Evolutionary conservation across 495 filamentous ascomycete genomes (phyloP).

Genomic region (Oleoguttula mirabilis): DNA sequence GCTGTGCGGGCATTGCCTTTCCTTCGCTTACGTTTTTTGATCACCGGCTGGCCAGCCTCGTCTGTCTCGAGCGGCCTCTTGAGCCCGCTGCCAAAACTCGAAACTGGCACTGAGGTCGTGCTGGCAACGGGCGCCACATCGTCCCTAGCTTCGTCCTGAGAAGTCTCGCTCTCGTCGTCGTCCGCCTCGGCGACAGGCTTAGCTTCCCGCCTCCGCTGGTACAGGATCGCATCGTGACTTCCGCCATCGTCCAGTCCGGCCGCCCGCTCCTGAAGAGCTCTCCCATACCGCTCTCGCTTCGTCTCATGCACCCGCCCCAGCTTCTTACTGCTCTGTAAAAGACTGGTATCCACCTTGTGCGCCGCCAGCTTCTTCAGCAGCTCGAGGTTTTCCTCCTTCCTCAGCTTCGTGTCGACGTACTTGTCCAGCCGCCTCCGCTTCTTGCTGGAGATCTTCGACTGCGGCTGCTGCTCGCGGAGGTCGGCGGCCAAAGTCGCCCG

Average conservation of each 20-base stretch:
- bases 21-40: slow-evolving; percentile 48
- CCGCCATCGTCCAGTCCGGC: slow-evolving; percentile 45
- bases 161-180: slow-evolving; percentile 9
- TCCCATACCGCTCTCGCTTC: slow-evolving; percentile 52
- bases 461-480: slow-evolving; percentile 41
- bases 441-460: slow-evolving; percentile 61
- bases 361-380: slow-evolving; percentile 70
- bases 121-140: slow-evolving; percentile 9
- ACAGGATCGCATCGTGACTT: slow-evolving; percentile 35
- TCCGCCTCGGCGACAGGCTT: slow-evolving; percentile 1
- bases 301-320: slow-evolving; percentile 55
- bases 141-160: slow-evolving; percentile 12
- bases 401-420: slow-evolving; percentile 92
- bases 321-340: slow-evolving; percentile 61
- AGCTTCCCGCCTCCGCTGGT: slow-evolving; percentile 27
- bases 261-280: slow-evolving; percentile 45
- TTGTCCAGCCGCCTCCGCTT: slow-evolving; percentile 93
- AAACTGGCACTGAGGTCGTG: neutral
- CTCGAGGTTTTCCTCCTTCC: slow-evolving; percentile 82
- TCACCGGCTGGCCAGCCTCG: slow-evolving; percentile 61
- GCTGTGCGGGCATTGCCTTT: slow-evolving; percentile 15
- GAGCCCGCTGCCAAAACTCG: slow-evolving; percentile 57
- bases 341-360: slow-evolving; percentile 67
- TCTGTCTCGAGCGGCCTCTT: slow-evolving; percentile 77
- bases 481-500: slow-evolving; percentile 58